These are phyloP conservation scores for Symmetrospora coprosmae DNA, from an alignment of 768 basidiomycete species.

Conservation along the genomic window DNA sequence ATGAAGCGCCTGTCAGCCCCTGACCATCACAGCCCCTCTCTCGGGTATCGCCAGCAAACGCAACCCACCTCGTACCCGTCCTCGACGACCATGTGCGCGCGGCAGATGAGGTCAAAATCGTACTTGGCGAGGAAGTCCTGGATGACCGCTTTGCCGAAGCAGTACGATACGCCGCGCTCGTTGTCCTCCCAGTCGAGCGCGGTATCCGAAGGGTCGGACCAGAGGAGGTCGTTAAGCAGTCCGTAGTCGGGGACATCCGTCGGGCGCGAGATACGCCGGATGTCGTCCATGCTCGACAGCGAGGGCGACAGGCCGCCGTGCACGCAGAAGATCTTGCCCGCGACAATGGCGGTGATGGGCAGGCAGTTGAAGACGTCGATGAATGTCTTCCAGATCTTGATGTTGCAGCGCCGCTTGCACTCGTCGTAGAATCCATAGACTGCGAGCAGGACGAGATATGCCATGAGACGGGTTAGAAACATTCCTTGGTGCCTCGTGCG, in stretches of 20 bases:
- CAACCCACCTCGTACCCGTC: constrained; percentile 39
- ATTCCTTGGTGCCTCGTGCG: too few relatives aligned
- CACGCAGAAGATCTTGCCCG: constrained; percentile 98
- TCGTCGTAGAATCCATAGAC: constrained; percentile 99
- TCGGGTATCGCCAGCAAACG: background rate
- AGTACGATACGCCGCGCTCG: constrained; percentile 95
- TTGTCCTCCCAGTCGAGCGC: constrained; percentile 99
- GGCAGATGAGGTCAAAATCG: constrained; percentile 98
- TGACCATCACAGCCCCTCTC: background rate
- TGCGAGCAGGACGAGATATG: too few relatives aligned
- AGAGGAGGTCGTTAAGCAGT: constrained; percentile 85
- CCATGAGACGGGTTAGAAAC: too few relatives aligned
- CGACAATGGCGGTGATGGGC: constrained; percentile 95
- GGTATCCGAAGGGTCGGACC: constrained; percentile 97
- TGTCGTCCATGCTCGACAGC: constrained; percentile 92
- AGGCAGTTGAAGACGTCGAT: constrained; percentile 99
- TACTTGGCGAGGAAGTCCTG: constrained; percentile 64
- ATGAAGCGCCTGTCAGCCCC: background rate
- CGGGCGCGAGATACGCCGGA: constrained; percentile 83
- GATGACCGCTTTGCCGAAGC: constrained; percentile 94
- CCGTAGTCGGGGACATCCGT: constrained; percentile 99
- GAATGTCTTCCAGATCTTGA: constrained; percentile 99
- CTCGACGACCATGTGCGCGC: constrained; percentile 99
- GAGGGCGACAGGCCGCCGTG: constrained; percentile 82
- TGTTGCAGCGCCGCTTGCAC: constrained; percentile 97